phyloP scores from a whole-genome alignment of 75 land plant genomes.

The Gnetum montanum region DNA sequence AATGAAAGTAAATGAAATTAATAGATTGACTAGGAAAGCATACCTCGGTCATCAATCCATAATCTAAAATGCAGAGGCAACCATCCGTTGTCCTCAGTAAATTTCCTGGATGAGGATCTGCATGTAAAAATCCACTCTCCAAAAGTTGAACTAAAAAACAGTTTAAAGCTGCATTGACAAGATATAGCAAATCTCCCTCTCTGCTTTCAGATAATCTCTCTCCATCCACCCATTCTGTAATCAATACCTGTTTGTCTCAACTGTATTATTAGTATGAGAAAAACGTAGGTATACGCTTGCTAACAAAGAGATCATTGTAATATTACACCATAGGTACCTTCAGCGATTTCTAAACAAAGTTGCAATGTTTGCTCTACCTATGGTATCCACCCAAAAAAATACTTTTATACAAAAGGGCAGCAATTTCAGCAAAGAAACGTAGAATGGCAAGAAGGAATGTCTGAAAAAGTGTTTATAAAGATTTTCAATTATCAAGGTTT shows the following conservation, averaged over 20 bases:
- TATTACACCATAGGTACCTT: too few species aligned
- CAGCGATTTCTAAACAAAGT: too few species aligned
- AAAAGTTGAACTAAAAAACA: conserved; percentile 44
- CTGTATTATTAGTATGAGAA: too few species aligned
- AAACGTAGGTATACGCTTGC: too few species aligned
- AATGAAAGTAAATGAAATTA: background rate
- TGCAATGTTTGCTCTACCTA: too few species aligned
- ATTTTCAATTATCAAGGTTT: too few species aligned
- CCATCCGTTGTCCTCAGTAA: conserved; percentile 28
- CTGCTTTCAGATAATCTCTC: conserved; percentile 46
- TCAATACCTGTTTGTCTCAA: conserved; percentile 31
- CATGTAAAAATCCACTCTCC: conserved; percentile 50
- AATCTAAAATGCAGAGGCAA: conserved; percentile 6
- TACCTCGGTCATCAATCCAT: conserved; percentile 38
- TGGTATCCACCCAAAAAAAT: too few species aligned
- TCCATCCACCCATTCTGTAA: conserved; percentile 39
- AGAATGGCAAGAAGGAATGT: too few species aligned
- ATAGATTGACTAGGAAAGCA: background rate
- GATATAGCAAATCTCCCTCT: conserved; percentile 24
- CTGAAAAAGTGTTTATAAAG: too few species aligned
- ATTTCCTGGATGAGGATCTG: conserved; percentile 56
- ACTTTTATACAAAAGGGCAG: too few species aligned
- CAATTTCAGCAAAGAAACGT: too few species aligned
- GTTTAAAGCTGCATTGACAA: conserved; percentile 36
- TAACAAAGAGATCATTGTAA: too few species aligned